Conservation (phyloP, 164 flowering plant species). For the Saururus chinensis region DNA sequence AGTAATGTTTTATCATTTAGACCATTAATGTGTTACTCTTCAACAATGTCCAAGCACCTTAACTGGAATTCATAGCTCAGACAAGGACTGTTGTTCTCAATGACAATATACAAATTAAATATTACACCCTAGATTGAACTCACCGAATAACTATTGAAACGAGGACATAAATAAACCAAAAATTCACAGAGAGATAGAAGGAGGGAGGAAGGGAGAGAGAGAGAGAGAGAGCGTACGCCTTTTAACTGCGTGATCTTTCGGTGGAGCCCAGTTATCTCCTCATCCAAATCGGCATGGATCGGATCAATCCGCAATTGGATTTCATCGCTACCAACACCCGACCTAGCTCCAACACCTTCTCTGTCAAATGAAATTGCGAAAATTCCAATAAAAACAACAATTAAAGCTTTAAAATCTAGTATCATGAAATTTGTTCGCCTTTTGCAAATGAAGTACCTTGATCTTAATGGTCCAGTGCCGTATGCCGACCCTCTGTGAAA, state of each 20-base stretch:
- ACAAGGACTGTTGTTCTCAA: too few relatives aligned
- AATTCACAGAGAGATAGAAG: neutral
- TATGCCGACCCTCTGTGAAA: neutral
- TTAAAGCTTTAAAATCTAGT: neutral
- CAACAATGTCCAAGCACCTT: too few relatives aligned
- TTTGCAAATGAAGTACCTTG: neutral
- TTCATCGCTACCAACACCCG: slow-evolving; percentile 37
- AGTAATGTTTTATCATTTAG: too few relatives aligned
- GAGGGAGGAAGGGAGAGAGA: neutral
- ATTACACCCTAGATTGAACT: too few relatives aligned
- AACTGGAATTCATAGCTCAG: too few relatives aligned
- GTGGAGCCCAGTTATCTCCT: slow-evolving; percentile 51
- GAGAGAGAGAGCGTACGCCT: slow-evolving; percentile 20
- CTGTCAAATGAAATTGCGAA: slow-evolving; percentile 16
- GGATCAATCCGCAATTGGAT: slow-evolving; percentile 69
- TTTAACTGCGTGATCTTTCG: slow-evolving; percentile 35
- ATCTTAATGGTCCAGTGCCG: neutral
- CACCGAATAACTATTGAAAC: too few relatives aligned
- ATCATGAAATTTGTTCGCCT: neutral
- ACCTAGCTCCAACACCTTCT: slow-evolving; percentile 48
- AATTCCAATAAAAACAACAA: neutral
- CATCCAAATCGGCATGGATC: slow-evolving; percentile 53
- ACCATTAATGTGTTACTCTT: too few relatives aligned
- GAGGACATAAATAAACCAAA: neutral
- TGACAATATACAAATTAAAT: too few relatives aligned